phyloP scores from a whole-genome alignment of 1,284 basidiomycete species.

The Ustilago lituana region DNA sequence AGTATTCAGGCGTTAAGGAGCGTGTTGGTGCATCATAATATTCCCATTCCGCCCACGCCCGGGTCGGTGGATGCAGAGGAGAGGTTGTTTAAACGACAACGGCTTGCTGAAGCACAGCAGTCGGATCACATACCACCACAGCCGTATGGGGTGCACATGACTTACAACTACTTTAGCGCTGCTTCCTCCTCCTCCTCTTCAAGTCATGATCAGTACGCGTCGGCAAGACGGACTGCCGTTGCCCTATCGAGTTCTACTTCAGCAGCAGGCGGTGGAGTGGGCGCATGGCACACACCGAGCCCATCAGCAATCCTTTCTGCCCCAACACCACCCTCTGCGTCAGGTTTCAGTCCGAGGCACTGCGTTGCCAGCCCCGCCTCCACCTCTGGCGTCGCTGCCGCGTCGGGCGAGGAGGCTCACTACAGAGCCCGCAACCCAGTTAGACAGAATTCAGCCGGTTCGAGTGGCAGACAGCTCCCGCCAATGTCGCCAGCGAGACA shows the following conservation, averaged over 20 bases:
- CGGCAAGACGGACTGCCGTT: no score
- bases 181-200: neutral
- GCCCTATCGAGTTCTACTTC: neutral
- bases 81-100: no score
- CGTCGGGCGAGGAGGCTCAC: neutral
- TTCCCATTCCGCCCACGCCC: slow-evolving; percentile 10
- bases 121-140: neutral
- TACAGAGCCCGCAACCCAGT: neutral
- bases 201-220: no score
- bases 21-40: slow-evolving; percentile 18
- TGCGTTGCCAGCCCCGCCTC: neutral
- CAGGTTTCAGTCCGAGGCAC: slow-evolving; percentile 11
- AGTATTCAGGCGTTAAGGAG: slow-evolving; percentile 16
- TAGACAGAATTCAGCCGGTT: neutral
- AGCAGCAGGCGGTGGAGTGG: neutral
- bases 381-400: neutral
- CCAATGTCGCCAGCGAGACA: slow-evolving; percentile 11
- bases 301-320: slow-evolving; percentile 5
- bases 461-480: neutral
- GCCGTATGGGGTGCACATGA: slow-evolving; percentile 18
- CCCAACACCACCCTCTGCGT: slow-evolving; percentile 12
- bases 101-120: neutral
- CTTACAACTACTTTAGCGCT: slow-evolving; percentile 5
- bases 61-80: neutral
- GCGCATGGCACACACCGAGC: slow-evolving; percentile 22